Conservation (phyloP, 2,329 filamentous ascomycete genomes). For the Domatiomyces catenatus region DNA sequence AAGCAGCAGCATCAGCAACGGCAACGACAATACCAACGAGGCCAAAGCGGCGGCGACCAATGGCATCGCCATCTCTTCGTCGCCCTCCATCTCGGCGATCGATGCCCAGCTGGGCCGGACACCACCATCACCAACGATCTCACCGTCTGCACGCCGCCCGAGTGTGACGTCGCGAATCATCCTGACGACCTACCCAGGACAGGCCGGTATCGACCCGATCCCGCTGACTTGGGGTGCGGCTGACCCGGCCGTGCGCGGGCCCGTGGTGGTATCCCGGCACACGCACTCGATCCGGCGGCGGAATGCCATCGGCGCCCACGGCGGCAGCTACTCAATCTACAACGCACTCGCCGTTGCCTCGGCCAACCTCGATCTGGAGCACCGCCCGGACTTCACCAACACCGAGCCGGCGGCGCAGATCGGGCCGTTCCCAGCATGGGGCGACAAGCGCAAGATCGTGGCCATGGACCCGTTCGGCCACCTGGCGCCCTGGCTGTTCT, state of each 20-base stretch:
- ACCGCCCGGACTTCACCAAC: conserved; percentile 65
- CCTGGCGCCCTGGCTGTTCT: conserved; percentile 68
- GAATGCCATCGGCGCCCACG: conserved; percentile 60
- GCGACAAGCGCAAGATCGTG: conserved; percentile 82
- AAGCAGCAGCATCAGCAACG: conserved; percentile 7
- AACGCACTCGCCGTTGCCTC: conserved; percentile 85
- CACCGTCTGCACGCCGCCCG: conserved; percentile 9
- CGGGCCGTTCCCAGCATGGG: conserved; percentile 81
- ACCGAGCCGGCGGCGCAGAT: conserved; percentile 84
- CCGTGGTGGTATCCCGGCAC: conserved; percentile 70
- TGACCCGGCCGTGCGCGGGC: conserved; percentile 61
- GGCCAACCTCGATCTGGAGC: conserved; percentile 70
- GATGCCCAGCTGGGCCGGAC: neutral
- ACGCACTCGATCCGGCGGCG: conserved; percentile 61
- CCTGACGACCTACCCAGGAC: conserved; percentile 76
- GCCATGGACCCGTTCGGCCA: conserved; percentile 95
- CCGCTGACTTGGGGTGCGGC: conserved; percentile 73
- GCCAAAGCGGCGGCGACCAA: conserved; percentile 5
- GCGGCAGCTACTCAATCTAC: conserved; percentile 92
- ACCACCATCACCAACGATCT: conserved; percentile 4
- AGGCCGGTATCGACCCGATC: conserved; percentile 85
- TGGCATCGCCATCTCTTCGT: conserved; percentile 3
- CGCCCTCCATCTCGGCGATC: conserved; percentile 1
- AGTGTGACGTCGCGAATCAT: conserved; percentile 44
- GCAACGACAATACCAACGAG: too few relatives aligned